Percentiles rank a stretch among this genome's conserved stretches.
Conservation (phyloP, 2,329 filamentous ascomycete species). For the Chrysosporium queenslandicum region DNA sequence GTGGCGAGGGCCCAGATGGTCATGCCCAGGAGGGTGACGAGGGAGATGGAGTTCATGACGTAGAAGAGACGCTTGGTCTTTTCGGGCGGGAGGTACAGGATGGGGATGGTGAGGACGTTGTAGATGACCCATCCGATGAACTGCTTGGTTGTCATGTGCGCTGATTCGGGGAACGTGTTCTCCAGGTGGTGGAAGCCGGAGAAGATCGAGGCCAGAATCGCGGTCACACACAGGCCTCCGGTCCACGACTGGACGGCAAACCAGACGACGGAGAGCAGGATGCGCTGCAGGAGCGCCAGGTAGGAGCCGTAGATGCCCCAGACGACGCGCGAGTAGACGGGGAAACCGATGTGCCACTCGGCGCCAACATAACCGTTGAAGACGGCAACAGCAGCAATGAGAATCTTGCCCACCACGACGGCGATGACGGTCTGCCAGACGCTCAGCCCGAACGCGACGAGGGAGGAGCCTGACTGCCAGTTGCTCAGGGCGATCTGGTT, state of each 20-base stretch:
- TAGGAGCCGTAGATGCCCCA: slow-evolving; percentile 38
- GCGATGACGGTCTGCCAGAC: slow-evolving; percentile 23
- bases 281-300: slow-evolving; percentile 32
- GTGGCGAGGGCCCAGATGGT: slow-evolving; percentile 6
- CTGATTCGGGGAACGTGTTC: slow-evolving; percentile 27
- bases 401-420: slow-evolving; percentile 19
- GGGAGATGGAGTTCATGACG: slow-evolving; percentile 8
- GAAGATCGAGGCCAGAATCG: slow-evolving; percentile 10
- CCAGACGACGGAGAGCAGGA: slow-evolving; percentile 34
- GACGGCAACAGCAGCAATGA: slow-evolving; percentile 29
- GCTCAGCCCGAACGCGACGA: slow-evolving; percentile 25
- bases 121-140: slow-evolving; percentile 33
- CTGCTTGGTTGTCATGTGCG: slow-evolving; percentile 28
- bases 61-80: slow-evolving; percentile 10
- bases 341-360: slow-evolving; percentile 38
- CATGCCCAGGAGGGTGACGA: slow-evolving; percentile 9
- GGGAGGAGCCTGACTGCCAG: slow-evolving; percentile 23
- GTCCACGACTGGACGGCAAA: slow-evolving; percentile 30
- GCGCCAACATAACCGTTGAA: slow-evolving; percentile 33
- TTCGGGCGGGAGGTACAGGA: slow-evolving; percentile 36
- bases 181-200: slow-evolving; percentile 26
- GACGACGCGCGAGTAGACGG: slow-evolving; percentile 33
- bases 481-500: slow-evolving; percentile 5
- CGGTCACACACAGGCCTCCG: slow-evolving; percentile 9
- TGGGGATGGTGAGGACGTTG: slow-evolving; percentile 30